Base-by-base conservation (phyloP, 2,329 filamentous ascomycete genomes). In the Penicillium palitans region DNA sequence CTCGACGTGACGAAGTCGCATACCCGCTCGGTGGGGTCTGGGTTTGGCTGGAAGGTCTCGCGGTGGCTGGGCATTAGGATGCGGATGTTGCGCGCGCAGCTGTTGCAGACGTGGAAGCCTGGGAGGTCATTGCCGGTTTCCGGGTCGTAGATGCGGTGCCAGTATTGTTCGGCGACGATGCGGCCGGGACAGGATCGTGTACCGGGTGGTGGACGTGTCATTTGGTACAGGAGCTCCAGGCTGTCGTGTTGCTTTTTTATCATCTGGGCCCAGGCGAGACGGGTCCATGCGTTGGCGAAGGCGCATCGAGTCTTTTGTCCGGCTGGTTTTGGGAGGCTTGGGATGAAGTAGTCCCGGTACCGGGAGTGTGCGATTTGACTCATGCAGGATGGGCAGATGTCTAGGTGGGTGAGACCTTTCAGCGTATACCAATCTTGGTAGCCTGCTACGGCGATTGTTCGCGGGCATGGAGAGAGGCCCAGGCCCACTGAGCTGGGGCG, bases 341-440 rank as follows among this genome's bases (percentile, higher is more conserved):
- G 81, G 12, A 87, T 78, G 67, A 96, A 91, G 35, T 86, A 80
- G 17, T 84, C 80, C 2, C 85, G 81, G 70, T 90, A 96, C 21
- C 84, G 80, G 0, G 90, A 89, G 25, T 84, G 82, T 64, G 93
- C 91, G 9, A 91, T 84, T 6, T 82, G 81, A 3, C 83, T 80
- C 72, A 90, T 91, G 76, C 93, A 98, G 13, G 84, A 85, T 0
- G 91, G 90, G 67, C 93, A 97, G 46, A 97, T 88, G 61, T 90
- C 86, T 66, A 97, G 89, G 59, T 84, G 84, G 13, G 87, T 83
- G 60, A 87, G 84, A 15, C 86, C 84, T 4, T 85, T 85, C 5
- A 97, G 80, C 0, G 88, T 93, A 61, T 92, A 86, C 90, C 93
- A 97, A 68, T 95, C 91, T 61, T 88, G 80, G 60, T 87, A 83